These are phyloP conservation scores for Eucalyptus sp. DNA, from an alignment of 345 rosid species.

Conservation along the genomic window DNA sequence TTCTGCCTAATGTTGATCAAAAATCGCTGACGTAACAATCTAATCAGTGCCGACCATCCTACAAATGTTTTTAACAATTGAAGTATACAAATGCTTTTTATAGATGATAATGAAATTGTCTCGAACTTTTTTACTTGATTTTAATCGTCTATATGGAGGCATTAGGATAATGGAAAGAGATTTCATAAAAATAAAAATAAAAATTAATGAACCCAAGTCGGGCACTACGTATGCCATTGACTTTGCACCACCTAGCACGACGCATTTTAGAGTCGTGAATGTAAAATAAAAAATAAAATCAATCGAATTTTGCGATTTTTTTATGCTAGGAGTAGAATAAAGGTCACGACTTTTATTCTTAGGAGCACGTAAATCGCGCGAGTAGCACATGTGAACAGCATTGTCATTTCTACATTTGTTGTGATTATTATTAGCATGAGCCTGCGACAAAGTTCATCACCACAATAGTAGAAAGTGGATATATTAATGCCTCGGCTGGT, in stretches of 20 bases:
- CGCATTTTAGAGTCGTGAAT: neutral
- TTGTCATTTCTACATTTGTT: neutral
- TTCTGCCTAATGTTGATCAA: no score
- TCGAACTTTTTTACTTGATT: neutral
- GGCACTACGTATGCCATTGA: neutral
- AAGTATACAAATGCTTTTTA: neutral
- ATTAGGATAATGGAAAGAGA: neutral
- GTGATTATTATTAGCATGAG: neutral
- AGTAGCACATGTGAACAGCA: neutral
- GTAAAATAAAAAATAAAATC: neutral
- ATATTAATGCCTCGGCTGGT: neutral
- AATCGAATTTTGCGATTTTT: neutral
- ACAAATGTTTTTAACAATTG: neutral
- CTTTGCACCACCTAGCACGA: neutral
- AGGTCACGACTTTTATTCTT: neutral
- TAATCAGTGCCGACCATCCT: accelerated
- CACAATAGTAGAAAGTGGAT: neutral
- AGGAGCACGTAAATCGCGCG: neutral
- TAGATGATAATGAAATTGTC: neutral
- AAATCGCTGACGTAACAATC: accelerated
- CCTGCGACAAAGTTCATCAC: neutral
- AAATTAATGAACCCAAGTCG: neutral
- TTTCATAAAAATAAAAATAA: neutral
- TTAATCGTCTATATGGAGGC: neutral
- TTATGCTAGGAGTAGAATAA: neutral